phyloP scores from a whole-genome alignment of 139 green algal species.

The Chlamydomonas schloesseri region DNA sequence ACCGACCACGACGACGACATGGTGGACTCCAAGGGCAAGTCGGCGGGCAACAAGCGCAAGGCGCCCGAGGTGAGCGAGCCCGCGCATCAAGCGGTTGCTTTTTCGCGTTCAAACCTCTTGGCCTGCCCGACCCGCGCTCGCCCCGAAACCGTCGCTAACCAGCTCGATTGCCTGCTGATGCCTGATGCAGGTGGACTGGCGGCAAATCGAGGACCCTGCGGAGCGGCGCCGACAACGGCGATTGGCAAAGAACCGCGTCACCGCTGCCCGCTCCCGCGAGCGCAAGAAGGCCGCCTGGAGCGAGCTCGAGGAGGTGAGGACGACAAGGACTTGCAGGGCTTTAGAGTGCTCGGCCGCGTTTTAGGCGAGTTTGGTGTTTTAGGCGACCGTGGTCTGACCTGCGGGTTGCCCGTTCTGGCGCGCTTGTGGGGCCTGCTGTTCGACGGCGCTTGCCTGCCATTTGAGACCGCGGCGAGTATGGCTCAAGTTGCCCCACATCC shows the following conservation, averaged over 20 bases:
- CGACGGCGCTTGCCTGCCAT: no score
- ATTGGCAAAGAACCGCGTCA: constrained; percentile 78
- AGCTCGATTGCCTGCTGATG: background rate
- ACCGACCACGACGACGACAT: constrained; percentile 5
- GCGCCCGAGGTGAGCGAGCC: constrained; percentile 33
- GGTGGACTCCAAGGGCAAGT: background rate
- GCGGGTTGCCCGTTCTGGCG: no score
- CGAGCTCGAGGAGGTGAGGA: constrained; percentile 58
- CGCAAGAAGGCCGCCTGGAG: constrained; percentile 72
- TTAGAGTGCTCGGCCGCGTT: no score
- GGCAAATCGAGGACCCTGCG: constrained; percentile 65
- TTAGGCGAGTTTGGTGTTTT: no score
- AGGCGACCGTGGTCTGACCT: no score
- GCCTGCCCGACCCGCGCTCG: background rate
- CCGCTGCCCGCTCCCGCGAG: constrained; percentile 70
- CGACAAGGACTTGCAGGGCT: no score
- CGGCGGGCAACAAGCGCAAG: constrained; percentile 44
- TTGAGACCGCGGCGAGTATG: no score
- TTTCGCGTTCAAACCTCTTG: background rate
- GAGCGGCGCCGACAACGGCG: constrained; percentile 71
- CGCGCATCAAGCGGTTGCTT: background rate
- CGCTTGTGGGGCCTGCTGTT: no score
- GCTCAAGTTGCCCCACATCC: no score
- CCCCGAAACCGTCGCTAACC: background rate
- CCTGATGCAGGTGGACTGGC: constrained; percentile 63